phyloP scores from a whole-genome alignment of 106 monocot species.

The Allium sativum region DNA sequence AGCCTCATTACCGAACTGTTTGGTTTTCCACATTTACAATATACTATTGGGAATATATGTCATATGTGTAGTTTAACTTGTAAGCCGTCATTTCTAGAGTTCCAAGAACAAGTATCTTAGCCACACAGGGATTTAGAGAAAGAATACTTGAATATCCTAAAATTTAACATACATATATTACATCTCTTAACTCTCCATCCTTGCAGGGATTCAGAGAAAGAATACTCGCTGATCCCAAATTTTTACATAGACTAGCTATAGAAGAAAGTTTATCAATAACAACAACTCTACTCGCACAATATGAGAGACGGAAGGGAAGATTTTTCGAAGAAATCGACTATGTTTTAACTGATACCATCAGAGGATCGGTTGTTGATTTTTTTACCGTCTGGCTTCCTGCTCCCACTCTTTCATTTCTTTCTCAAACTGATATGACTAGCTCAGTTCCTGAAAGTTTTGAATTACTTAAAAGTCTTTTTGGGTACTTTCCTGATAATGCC shows the following conservation, averaged over 20 bases:
- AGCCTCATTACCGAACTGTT: too few relatives aligned
- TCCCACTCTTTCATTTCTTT: slow-evolving; percentile 83
- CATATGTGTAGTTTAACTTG: too few relatives aligned
- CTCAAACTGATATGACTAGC: slow-evolving; percentile 32
- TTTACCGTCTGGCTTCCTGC: slow-evolving; percentile 99
- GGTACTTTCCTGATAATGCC: slow-evolving; percentile 88
- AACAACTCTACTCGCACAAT: slow-evolving; percentile 84
- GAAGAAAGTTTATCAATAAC: slow-evolving; percentile 95
- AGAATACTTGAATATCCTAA: slow-evolving; percentile 90
- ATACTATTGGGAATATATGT: too few relatives aligned
- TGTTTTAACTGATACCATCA: slow-evolving; percentile 88
- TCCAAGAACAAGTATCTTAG: too few relatives aligned
- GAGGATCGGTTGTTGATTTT: slow-evolving; percentile 94
- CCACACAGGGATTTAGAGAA: slow-evolving; percentile 83
- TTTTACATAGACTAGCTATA: slow-evolving; percentile 79
- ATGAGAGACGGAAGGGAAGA: slow-evolving; percentile 83
- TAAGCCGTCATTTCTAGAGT: too few relatives aligned
- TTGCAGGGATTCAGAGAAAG: slow-evolving; percentile 91
- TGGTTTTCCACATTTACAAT: too few relatives aligned
- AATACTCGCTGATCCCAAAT: slow-evolving; percentile 90
- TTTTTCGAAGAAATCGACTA: slow-evolving; percentile 95
- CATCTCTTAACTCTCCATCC: neutral
- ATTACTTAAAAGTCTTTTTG: slow-evolving; percentile 61
- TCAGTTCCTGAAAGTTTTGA: slow-evolving; percentile 54
- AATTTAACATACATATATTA: slow-evolving; percentile 15